Evolutionary conservation across 257 asterid genomes (phyloP), one percentile per base, ranked within the genome.

Genomic region (Gentiana macrophylla): DNA sequence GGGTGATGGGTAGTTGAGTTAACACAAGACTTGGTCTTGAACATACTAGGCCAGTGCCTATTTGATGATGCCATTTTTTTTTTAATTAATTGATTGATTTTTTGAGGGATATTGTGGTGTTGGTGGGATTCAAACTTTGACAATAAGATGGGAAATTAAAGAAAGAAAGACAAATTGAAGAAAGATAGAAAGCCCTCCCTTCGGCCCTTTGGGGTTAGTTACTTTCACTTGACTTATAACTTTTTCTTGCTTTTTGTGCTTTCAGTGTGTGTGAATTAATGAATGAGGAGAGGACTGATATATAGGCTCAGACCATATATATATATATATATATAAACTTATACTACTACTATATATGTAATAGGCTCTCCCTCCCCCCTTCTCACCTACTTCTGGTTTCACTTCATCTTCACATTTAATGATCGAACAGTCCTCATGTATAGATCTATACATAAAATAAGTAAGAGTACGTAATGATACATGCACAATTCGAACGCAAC

Each of bases 1-100:
- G 51, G 94, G 53, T 5, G 85, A 61, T 78, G 61, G 77, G 13
- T 80, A 56, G 56, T 86, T 88, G 51, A 79, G 80, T 37, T 80
- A 94, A 87, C 94, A 77, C 74, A 75, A 68, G 99, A 81, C 62
- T 79, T 79, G 62, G 84, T 75, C 67, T 70, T 79, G 34, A 79
- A 79, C 84, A 77, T 70, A 55, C 83, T 74, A 51, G 83, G 83
- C 83, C 83, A 77, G 73, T 77, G 80, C 59, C 80, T 70, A 70
- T 77, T 77, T 46, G 83, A 71, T 47, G 79, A 73, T 61, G 80
- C 75, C 80, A 71, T 24, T 24, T 24, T 24, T 24, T 24, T 24
- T 24, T 24, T 24, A 24, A 24, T 24, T 70, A 55, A 44, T 56
- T 8, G 59, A 34, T 24, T 34, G 11, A 13, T 48, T 48, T n/a